Percentiles rank a stretch among this genome's conserved stretches.
Evolutionary conservation across 805 yeast species (phyloP).

Genomic region (Wickerhamomyces mucosus): DNA sequence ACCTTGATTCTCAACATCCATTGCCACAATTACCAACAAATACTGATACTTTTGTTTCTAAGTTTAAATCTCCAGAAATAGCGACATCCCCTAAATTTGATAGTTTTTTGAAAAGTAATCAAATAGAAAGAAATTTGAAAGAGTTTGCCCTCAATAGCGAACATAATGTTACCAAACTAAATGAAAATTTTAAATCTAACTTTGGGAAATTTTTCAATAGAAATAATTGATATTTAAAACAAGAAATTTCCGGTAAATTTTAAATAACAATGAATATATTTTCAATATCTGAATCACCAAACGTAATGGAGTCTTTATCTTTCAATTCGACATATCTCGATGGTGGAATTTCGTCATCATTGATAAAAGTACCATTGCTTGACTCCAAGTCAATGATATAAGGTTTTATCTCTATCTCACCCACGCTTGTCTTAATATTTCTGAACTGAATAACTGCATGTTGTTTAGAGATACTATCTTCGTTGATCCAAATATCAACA

Average conservation of each 20-base stretch:
- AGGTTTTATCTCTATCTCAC: slow-evolving; percentile 15
- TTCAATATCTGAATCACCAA: slow-evolving; percentile 27
- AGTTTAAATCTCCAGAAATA: slow-evolving; percentile 11
- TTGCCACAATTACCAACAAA: slow-evolving; percentile 2
- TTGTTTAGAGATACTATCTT: slow-evolving; percentile 32
- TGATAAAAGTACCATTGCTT: slow-evolving; percentile 36
- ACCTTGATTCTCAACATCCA: slow-evolving; percentile 6
- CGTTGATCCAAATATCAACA: slow-evolving; percentile 28
- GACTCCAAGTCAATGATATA: slow-evolving; percentile 39
- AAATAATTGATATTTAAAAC: no score
- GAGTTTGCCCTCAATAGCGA: slow-evolving; percentile 40
- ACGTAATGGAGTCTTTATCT: slow-evolving; percentile 31
- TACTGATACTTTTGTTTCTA: slow-evolving; percentile 6
- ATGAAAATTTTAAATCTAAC: slow-evolving; percentile 41
- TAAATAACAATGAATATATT: slow-evolving; percentile 20
- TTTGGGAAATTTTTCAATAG: slow-evolving; percentile 51
- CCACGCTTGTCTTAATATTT: slow-evolving; percentile 3
- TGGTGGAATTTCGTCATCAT: slow-evolving; percentile 29
- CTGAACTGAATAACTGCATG: slow-evolving; percentile 42
- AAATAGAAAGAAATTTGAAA: slow-evolving; percentile 26
- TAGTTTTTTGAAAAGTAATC: slow-evolving; percentile 20
- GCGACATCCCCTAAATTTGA: slow-evolving; percentile 20
- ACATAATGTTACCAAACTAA: slow-evolving; percentile 50
- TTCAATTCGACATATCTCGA: slow-evolving; percentile 33
- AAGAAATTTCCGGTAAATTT: no score